Percentiles rank a stretch among this genome's conserved stretches.
Evolutionary conservation across 345 rosid genomes (phyloP).

Genomic region (Heritiera fomes): DNA sequence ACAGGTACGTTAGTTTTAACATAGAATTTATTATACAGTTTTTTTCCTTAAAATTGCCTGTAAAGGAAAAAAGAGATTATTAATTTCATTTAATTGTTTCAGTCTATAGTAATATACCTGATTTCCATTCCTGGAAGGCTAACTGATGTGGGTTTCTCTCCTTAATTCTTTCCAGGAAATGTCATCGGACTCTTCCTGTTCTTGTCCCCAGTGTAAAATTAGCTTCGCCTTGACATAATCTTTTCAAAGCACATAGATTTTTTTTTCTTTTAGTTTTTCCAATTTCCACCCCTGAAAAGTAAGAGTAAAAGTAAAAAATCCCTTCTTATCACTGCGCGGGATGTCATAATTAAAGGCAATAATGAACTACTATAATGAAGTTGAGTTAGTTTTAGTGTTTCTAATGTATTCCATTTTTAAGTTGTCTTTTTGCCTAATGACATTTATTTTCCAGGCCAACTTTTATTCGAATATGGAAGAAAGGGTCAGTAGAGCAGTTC

Average conservation of each 20-base stretch:
- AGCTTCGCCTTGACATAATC: neutral
- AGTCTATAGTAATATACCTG: too few relatives aligned
- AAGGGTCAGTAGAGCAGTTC: constrained; percentile 74
- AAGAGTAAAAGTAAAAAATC: neutral
- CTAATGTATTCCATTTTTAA: too few relatives aligned
- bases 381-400: neutral
- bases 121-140: neutral
- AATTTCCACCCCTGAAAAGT: neutral
- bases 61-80: neutral
- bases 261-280: neutral
- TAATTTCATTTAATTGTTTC: neutral
- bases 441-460: constrained; percentile 61
- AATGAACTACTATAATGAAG: too few relatives aligned
- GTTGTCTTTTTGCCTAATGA: neutral
- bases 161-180: constrained; percentile 56
- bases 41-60: constrained; percentile 1
- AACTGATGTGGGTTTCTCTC: constrained; percentile 8
- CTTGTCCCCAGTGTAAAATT: constrained; percentile 79
- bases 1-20: constrained; percentile 41
- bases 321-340: neutral
- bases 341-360: neutral
- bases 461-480: constrained; percentile 65
- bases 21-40: neutral
- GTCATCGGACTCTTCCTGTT: constrained; percentile 68
- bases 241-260: neutral